Evolutionary conservation across 768 basidiomycete species (phyloP).

Genomic region (Hydnomerulius pinastri): DNA sequence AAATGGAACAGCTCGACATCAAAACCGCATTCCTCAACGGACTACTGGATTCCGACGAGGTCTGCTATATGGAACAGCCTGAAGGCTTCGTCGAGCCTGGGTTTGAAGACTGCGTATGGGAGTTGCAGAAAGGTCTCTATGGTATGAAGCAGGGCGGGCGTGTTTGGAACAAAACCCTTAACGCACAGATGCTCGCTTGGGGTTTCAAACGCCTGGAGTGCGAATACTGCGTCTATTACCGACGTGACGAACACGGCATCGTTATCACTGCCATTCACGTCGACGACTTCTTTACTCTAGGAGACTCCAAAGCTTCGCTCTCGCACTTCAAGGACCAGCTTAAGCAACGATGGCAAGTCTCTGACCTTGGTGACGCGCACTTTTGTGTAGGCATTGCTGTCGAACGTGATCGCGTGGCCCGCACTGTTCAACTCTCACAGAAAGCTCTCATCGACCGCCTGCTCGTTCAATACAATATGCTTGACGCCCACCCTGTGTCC

Average conservation of each 20-base stretch:
- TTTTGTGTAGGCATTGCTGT: constrained; percentile 40
- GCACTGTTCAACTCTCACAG: not conserved
- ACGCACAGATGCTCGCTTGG: constrained; percentile 27
- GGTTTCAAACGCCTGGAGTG: constrained; percentile 31
- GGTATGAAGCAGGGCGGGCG: constrained; percentile 32
- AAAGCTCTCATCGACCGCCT: constrained; percentile 5
- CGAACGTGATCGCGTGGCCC: constrained; percentile 14
- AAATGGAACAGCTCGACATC: constrained; percentile 40
- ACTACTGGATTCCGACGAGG: constrained; percentile 29
- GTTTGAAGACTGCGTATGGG: constrained; percentile 9
- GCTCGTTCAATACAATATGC: constrained; percentile 13
- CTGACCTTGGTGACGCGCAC: constrained; percentile 33
- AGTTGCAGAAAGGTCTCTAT: constrained; percentile 26
- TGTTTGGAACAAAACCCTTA: constrained; percentile 36
- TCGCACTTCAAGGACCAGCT: constrained; percentile 30
- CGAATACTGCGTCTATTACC: constrained; percentile 36
- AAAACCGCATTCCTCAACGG: constrained; percentile 43
- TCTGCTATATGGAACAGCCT: constrained; percentile 36
- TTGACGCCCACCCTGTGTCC: constrained; percentile 8
- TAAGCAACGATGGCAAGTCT: constrained; percentile 29
- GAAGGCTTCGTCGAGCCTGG: constrained; percentile 21
- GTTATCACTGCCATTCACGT: constrained; percentile 37
- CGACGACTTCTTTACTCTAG: constrained; percentile 31
- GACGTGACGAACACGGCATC: constrained; percentile 12
- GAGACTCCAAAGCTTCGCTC: constrained; percentile 10